phyloP scores from a whole-genome alignment of 805 yeast genomes.

The Spathaspora passalidarum region DNA sequence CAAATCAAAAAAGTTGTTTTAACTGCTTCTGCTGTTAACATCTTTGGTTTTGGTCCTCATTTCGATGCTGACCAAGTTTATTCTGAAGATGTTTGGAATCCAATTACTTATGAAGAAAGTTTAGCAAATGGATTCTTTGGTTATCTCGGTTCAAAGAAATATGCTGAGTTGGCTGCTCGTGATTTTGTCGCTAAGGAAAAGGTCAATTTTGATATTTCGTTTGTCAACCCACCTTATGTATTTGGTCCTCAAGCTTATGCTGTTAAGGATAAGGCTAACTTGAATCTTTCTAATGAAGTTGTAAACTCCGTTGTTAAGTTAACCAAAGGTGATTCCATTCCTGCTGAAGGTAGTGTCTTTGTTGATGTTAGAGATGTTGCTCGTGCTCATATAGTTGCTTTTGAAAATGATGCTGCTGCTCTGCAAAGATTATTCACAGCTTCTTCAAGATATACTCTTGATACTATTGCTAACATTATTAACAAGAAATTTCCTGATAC shows the following conservation, averaged over 20 bases:
- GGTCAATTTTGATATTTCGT: slow-evolving; percentile 8
- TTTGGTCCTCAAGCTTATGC: slow-evolving; percentile 21
- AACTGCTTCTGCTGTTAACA: slow-evolving; percentile 51
- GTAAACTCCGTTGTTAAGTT: slow-evolving; percentile 36
- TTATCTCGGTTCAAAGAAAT: slow-evolving; percentile 56
- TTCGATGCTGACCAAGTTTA: slow-evolving; percentile 8
- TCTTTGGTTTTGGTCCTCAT: slow-evolving; percentile 16
- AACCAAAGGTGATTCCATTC: slow-evolving; percentile 21
- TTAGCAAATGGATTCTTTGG: slow-evolving; percentile 38
- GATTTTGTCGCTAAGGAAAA: slow-evolving; percentile 33
- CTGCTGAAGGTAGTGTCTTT: slow-evolving; percentile 20
- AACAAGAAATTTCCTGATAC: slow-evolving; percentile 39
- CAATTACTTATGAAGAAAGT: slow-evolving; percentile 46
- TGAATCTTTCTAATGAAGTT: slow-evolving; percentile 33
- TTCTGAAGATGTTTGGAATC: slow-evolving; percentile 48
- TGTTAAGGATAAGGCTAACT: slow-evolving; percentile 18
- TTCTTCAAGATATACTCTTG: slow-evolving; percentile 18
- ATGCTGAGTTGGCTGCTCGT: slow-evolving; percentile 62
- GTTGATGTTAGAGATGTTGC: slow-evolving; percentile 48
- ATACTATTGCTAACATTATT: slow-evolving; percentile 28
- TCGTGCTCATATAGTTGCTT: slow-evolving; percentile 35
- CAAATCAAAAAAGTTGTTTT: slow-evolving; percentile 39
- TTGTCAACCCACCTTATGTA: slow-evolving; percentile 18
- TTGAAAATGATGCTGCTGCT: slow-evolving; percentile 24
- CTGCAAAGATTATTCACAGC: slow-evolving; percentile 20